Evolutionary conservation across 345 rosid species (phyloP).

Genomic region (Carallia pectinifolia): DNA sequence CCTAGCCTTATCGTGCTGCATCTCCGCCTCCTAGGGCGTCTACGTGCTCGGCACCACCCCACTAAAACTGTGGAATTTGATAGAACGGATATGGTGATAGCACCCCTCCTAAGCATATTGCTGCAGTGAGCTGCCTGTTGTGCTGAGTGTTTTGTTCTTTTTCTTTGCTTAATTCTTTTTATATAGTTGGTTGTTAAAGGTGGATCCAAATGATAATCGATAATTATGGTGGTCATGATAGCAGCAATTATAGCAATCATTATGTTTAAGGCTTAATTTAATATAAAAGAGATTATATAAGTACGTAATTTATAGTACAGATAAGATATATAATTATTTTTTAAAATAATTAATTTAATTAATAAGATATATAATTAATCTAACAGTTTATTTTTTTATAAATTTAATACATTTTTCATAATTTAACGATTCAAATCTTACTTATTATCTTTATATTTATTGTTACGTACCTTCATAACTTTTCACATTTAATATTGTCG

Average conservation of each 20-base stretch:
- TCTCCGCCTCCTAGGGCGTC: slow-evolving; percentile 51
- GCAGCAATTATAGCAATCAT: slow-evolving; percentile 43
- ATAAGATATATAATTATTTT: too few species aligned
- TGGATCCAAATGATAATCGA: slow-evolving; percentile 22
- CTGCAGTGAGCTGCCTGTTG: too few species aligned
- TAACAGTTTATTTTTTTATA: too few species aligned
- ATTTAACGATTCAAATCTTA: too few species aligned
- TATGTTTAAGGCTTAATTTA: slow-evolving; percentile 20
- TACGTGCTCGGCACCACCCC: slow-evolving; percentile 47
- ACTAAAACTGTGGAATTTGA: slow-evolving; percentile 34
- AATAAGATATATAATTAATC: too few species aligned
- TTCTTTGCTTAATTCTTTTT: background rate
- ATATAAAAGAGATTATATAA: too few species aligned
- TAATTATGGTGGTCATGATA: slow-evolving; percentile 45
- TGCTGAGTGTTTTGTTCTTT: background rate
- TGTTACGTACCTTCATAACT: too few species aligned
- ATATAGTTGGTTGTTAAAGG: slow-evolving; percentile 3
- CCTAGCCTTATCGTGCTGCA: slow-evolving; percentile 60
- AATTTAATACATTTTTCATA: too few species aligned
- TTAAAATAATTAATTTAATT: too few species aligned
- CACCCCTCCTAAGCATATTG: slow-evolving; percentile 29
- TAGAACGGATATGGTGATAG: slow-evolving; percentile 23
- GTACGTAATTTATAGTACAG: too few species aligned
- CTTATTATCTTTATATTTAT: too few species aligned
- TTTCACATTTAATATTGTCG: slow-evolving; percentile 5